Conservation (phyloP, 164 flowering plant genomes). For the Houttuynia cordata region DNA sequence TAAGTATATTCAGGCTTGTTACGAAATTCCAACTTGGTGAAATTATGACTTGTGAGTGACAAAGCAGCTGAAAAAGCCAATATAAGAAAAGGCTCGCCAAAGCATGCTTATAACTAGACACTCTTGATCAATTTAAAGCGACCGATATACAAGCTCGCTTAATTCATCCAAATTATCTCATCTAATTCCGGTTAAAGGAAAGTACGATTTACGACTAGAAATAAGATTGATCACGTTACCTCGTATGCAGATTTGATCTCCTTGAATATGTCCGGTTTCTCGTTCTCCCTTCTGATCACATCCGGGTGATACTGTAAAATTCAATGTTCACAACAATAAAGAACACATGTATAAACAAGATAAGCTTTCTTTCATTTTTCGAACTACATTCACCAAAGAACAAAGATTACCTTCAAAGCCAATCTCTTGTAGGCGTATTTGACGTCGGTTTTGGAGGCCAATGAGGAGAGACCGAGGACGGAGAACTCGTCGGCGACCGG, state of each 20-base stretch:
- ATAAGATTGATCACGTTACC: conserved; percentile 4
- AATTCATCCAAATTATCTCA: no score
- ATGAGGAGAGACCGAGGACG: conserved; percentile 18
- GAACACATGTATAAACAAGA: no score
- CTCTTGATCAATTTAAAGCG: no score
- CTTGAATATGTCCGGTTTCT: conserved; percentile 13
- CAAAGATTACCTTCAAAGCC: conserved; percentile 20
- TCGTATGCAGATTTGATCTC: conserved; percentile 23
- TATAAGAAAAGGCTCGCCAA: no score
- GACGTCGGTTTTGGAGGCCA: conserved; percentile 25
- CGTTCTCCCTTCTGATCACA: conserved; percentile 16
- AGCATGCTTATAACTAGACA: no score
- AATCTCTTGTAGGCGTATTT: conserved; percentile 25
- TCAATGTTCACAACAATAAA: no score
- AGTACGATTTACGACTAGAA: not conserved
- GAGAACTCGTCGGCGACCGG: conserved; percentile 12
- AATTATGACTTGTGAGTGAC: no score
- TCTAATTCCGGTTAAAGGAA: no score
- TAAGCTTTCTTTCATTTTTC: not conserved
- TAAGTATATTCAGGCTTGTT: no score
- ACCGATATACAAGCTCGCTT: no score
- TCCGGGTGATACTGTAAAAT: conserved; percentile 22
- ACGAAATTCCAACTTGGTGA: no score
- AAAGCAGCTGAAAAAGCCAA: no score
- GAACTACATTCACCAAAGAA: not conserved